Evolutionary conservation across 2,329 filamentous ascomycete species (phyloP), one percentile per base, ranked within the genome.

Genomic region (Trichoderma sp.): DNA sequence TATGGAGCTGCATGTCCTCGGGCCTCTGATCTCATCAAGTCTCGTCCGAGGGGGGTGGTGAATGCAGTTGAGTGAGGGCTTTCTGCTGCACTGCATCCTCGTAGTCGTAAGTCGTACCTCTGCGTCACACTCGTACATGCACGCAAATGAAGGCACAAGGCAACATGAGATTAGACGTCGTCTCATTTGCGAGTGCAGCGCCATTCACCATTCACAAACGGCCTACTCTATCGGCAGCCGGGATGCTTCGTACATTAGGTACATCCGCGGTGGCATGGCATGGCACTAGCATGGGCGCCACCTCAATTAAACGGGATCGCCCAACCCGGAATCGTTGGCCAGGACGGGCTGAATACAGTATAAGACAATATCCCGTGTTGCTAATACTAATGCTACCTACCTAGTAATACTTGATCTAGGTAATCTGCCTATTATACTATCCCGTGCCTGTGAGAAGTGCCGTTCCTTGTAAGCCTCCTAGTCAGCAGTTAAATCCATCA

Each of bases 261-360:
- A 43, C 39, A 43, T 43, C 39, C 39, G 39, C n/a, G 43, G 43
- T 59, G 15, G 55, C 55, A 59, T 63, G 62, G 65, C 53, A 43
- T 68, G 65, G 65, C 65, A 68, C 65, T 32, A 58, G 55, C 59
- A 63, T 43, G 53, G 50, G 53, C 53, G 61, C 68, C 68, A 23
- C 23, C 23, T 23, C 23, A 71, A 71, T 66, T 50, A 71, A 66
- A 71, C 36, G 53, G 69, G 69, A 71, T 71, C 61, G 61, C 62
- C 69, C 69, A 66, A 53, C 53, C 66, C 66, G 28, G 55, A 50
- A 34, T 47, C 58, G 66, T 50, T 68, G 55, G 66, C 66, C 66
- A 13, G 47, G 6, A 53, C 47, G 47, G 47, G 47, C 47, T 53
- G 47, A 23, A 53, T 23, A 23, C 47, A 23, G 47, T 53, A 53